Conservation (phyloP, 768 basidiomycete genomes). For the Agaricus subrufescens region DNA sequence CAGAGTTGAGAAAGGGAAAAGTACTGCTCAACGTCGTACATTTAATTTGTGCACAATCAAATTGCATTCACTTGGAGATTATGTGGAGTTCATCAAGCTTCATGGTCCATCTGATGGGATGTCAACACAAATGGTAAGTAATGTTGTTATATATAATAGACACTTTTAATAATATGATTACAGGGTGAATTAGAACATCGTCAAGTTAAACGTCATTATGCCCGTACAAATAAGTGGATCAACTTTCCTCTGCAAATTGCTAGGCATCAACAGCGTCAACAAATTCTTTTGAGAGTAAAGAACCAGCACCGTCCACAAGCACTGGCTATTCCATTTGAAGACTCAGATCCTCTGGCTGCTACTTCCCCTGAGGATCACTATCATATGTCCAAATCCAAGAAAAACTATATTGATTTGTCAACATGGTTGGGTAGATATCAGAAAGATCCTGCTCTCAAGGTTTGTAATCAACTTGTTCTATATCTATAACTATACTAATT, state of each 20-base stretch:
- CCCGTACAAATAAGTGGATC: constrained; percentile 27
- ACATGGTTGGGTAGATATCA: too few species aligned
- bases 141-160: neutral
- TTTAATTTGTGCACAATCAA: constrained; percentile 32
- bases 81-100: constrained; percentile 20
- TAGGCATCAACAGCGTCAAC: constrained; percentile 9
- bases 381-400: too few species aligned
- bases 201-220: constrained; percentile 31
- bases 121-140: constrained; percentile 34
- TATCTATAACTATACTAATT: too few species aligned
- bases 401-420: too few species aligned
- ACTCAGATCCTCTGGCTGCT: constrained; percentile 15
- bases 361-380: too few species aligned
- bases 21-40: too few species aligned
- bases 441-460: too few species aligned
- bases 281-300: neutral
- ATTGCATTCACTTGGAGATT: constrained; percentile 34
- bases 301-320: neutral
- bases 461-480: too few species aligned
- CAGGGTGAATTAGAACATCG: constrained; percentile 42
- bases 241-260: constrained; percentile 24
- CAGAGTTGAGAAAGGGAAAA: too few species aligned
- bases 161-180: neutral
- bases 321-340: neutral
- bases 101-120: constrained; percentile 35